Conservation (phyloP, 2,329 filamentous ascomycete species). For the Fusarium setosum region DNA sequence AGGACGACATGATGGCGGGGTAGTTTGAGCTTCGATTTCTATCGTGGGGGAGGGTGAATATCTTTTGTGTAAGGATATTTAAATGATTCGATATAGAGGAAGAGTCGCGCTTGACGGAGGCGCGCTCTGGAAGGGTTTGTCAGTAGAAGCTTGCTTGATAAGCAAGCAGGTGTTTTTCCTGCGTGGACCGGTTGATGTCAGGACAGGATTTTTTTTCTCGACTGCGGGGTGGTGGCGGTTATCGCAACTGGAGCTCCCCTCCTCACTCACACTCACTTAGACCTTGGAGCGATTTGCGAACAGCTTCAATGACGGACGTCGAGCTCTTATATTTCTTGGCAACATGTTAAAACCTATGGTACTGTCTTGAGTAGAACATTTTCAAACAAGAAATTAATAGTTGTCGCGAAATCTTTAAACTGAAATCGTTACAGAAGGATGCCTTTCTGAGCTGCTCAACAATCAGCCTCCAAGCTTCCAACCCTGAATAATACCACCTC, state of each 20-base stretch:
- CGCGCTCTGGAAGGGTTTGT: conserved; percentile 18
- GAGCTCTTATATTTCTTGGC: too few species aligned
- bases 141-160: conserved; percentile 43
- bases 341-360: too few species aligned
- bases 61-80: not conserved
- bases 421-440: not conserved
- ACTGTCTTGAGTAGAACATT: not conserved
- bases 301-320: not conserved
- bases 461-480: not conserved
- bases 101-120: not conserved
- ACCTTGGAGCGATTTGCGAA: not conserved
- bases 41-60: not conserved
- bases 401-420: not conserved
- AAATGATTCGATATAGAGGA: not conserved
- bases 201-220: conserved; percentile 40
- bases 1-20: conserved; percentile 48
- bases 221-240: conserved; percentile 43
- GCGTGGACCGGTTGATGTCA: conserved; percentile 27
- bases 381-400: too few species aligned
- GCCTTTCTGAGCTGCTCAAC: not conserved
- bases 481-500: not conserved
- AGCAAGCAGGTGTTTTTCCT: conserved; percentile 40
- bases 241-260: too few species aligned
- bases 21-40: conserved; percentile 24
- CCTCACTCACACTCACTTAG: too few species aligned